These are phyloP conservation scores for Brassica nigra DNA, from an alignment of 345 rosid genomes.

Conservation along the genomic window DNA sequence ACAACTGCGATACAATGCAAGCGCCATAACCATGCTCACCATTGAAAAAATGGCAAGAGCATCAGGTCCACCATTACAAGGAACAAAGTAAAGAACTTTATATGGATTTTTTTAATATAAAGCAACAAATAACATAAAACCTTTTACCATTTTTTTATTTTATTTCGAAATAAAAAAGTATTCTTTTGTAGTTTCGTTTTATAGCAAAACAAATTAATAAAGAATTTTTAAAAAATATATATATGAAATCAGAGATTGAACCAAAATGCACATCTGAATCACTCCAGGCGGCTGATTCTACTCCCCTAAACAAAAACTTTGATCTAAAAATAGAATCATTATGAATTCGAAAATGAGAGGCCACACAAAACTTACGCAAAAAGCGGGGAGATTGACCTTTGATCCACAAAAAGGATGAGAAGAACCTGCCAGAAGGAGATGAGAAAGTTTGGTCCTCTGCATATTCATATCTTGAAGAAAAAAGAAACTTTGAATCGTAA, in stretches of 20 bases:
- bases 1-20: too few relatives aligned
- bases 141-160: too few relatives aligned
- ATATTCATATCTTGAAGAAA: neutral
- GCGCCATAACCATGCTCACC: too few relatives aligned
- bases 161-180: too few relatives aligned
- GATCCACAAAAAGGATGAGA: conserved; percentile 31
- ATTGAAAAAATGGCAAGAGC: too few relatives aligned
- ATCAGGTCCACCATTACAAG: too few relatives aligned
- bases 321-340: conserved; percentile 17
- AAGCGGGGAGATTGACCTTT: conserved; percentile 2
- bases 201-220: too few relatives aligned
- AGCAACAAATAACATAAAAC: too few relatives aligned
- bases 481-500: neutral
- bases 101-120: too few relatives aligned
- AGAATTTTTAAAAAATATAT: too few relatives aligned
- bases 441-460: neutral
- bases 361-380: conserved; percentile 10
- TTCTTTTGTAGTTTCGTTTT: too few relatives aligned
- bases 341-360: conserved; percentile 9
- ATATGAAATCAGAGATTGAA: neutral
- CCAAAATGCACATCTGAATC: neutral
- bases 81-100: too few relatives aligned
- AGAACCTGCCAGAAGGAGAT: conserved; percentile 12
- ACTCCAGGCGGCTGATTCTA: neutral
- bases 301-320: neutral